A percentile compares a stretch with the other conserved stretches of the same genome.
Evolutionary conservation across 1,284 basidiomycete species (phyloP).

Genomic region (Porodaedalea pini): DNA sequence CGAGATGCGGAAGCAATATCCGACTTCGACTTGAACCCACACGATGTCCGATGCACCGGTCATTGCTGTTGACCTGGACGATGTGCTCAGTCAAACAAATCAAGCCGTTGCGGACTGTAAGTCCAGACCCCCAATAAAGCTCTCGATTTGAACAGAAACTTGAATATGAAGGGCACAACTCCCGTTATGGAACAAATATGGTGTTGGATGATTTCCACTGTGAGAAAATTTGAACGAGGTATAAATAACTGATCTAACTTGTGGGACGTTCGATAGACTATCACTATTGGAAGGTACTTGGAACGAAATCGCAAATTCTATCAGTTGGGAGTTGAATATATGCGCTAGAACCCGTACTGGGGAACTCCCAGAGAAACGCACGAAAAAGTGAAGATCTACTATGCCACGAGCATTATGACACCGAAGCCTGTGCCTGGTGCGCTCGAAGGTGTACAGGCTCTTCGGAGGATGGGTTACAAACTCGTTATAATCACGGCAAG

Average conservation of each 20-base stretch:
- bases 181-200: conserved; percentile 52
- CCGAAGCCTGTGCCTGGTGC: conserved; percentile 62
- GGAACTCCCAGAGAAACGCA: conserved; percentile 61
- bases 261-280: conserved; percentile 48
- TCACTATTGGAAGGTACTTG: conserved; percentile 67
- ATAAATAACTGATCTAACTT: conserved; percentile 22
- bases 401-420: conserved; percentile 49
- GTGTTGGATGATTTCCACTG: conserved; percentile 61
- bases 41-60: conserved; percentile 26
- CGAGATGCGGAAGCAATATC: not conserved
- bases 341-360: conserved; percentile 62
- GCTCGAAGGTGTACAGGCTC: conserved; percentile 50
- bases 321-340: not conserved
- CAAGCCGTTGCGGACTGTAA: conserved; percentile 60
- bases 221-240: conserved; percentile 33
- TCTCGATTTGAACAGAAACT: not conserved
- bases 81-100: conserved; percentile 74
- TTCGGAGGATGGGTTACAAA: conserved; percentile 62
- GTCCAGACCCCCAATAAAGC: conserved; percentile 24
- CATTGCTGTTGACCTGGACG: conserved; percentile 75
- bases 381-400: conserved; percentile 59
- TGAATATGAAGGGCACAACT: conserved; percentile 65
- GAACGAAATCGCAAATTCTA: too few relatives aligned
- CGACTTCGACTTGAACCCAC: not conserved
- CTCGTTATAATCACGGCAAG: conserved; percentile 77